A percentile compares a stretch with the other conserved stretches of the same genome.
Evolutionary conservation across 78 protist species (phyloP).

Genomic region (Polysphondylium violaceum): DNA sequence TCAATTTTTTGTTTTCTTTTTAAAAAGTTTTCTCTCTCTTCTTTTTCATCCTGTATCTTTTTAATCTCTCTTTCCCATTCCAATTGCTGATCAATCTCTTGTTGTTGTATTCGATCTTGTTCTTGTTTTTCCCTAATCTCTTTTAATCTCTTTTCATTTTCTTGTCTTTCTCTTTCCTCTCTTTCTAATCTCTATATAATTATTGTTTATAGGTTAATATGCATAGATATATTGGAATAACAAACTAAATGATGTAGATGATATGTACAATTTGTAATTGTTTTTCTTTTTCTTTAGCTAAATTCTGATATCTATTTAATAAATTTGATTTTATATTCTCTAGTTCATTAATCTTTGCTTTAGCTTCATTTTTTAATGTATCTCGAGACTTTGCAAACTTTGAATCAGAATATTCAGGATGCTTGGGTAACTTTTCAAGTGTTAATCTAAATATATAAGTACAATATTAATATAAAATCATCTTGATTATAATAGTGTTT

Average conservation of each 20-base stretch:
- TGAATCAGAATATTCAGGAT: constrained; percentile 39
- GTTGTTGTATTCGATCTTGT: background rate
- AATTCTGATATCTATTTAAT: constrained; percentile 9
- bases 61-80: constrained; percentile 12
- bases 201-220: background rate
- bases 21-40: constrained; percentile 15
- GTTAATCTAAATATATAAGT: background rate
- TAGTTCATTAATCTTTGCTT: constrained; percentile 3
- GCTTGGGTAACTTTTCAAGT: constrained; percentile 58
- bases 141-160: background rate
- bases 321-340: constrained; percentile 23
- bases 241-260: background rate
- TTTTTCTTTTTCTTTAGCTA: background rate
- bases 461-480: background rate
- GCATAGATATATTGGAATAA: background rate
- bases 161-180: constrained; percentile 7
- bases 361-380: constrained; percentile 32
- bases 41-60: constrained; percentile 2
- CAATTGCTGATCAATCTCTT: background rate
- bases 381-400: constrained; percentile 10
- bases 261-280: background rate
- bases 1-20: constrained; percentile 13
- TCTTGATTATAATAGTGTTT: background rate
- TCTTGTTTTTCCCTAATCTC: background rate
- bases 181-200: constrained; percentile 14